Evolutionary conservation across 129 eudicot species (phyloP), one percentile per base, ranked within the genome.

Genomic region (Artemisia argyi): DNA sequence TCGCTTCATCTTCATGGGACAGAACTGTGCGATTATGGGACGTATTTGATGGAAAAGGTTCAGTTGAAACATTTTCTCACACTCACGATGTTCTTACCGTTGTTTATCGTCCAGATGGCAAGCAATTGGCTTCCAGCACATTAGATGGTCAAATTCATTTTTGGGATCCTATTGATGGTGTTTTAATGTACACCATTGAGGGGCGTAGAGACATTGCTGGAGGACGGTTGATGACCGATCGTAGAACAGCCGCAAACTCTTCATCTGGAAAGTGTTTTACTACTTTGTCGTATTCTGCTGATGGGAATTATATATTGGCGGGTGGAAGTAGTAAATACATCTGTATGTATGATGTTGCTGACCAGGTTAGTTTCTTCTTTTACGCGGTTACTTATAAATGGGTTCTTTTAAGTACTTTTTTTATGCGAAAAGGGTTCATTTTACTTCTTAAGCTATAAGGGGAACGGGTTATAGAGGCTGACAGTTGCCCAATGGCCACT

Each of bases 1-100:
- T 94, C 54, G 91, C 99, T 35, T 94, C 99, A 62, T 94, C 99
- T 19, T 94, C 99, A 46, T 94, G 99, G 99, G 99, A 94, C 88
- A 90, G 82, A 86, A 79, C 99, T 13, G 91, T 90, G 46, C 89
- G 99, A 11, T 65, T 94, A 71, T 94, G 99, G 99, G 97, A 94
- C 73, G 88, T 94, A 63, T 94, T 90, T 88, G 93, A 90, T 66
- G 99, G 99, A 65, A 94, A 83, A 72, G 96, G 96, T 52, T 85
- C 87, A 20, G 96, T 88, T 52, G 97, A 94, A 79, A 84, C 88
- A 73, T 94, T 94, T 69, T 83, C 73, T 4, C 99, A 94, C 74
- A 85, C 92, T 12, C 99, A 94, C 54, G 99, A 94, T 76, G 99
- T 94, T 78, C 94, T 94, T 47, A 88, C 97, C 30, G 91, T 90